Evolutionary conservation across 768 basidiomycete species (phyloP), one percentile per base, ranked within the genome.

Genomic region (Chalciporus pseudorubinellus): DNA sequence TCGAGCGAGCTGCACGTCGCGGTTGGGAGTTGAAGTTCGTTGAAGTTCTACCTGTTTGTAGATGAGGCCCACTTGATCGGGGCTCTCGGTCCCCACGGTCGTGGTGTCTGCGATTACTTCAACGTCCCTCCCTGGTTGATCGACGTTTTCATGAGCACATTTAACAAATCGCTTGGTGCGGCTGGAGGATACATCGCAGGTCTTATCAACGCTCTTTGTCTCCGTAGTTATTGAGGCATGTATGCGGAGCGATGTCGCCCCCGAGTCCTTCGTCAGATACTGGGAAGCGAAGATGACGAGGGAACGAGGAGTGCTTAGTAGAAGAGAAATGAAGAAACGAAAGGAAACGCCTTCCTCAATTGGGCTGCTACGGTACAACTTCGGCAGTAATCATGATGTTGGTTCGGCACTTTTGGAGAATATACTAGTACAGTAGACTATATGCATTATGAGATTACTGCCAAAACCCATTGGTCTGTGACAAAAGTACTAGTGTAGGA

Each of bases 51-150:
- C 71, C 73, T 98, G 43, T 98, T 88, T 67, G 76, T 98, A 41
- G 97, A 99, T 61, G 97, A 99, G 70, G 97, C 97, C 0, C 97
- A 99, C 68, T 98, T 95, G 0, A 85, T 99, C 55, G 97, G 97
- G 51, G 97, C 94, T 2, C 77, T 98, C 24, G 97, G 97, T 28
- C 92, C 94, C 6, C 81, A 89, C 59, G 97, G 97, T 6, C 92
- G 97, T 33, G 97, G 97, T 51, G 89, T 99, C 9, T 83, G 86
- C 46, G 95, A 99, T 66, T 99, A 95, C 73, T 99, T 95, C 68
- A 82, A 82, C 43, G 73, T 98, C 51, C 73, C 88, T 57, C 93
- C 97, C 11, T 77, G 79, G 3, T 77, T 77, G 9, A 79, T 98
- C 56, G 97, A 99, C 64, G 79, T 99, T 55, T 82, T 97, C 55